Evolutionary conservation across 768 basidiomycete genomes (phyloP), one percentile per base, ranked within the genome.

Genomic region (Hypsizygus marmoreus): DNA sequence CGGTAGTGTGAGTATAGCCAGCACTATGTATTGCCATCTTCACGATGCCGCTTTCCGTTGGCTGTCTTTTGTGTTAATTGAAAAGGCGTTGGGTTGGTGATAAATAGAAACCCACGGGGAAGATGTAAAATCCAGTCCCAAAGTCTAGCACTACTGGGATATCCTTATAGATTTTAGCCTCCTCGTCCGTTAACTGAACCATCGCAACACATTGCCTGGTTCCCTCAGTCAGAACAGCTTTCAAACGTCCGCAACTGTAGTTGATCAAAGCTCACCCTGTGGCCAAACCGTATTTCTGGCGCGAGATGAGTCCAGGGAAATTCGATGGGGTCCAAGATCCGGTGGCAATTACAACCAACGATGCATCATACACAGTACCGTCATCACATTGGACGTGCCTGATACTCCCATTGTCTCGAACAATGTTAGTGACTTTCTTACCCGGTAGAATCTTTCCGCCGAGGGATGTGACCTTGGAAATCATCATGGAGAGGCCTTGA

Each of bases 251-350:
- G n/a, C n/a, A n/a, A n/a, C n/a, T 1, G 19, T 22, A 37, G 2
- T n/a, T 16, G 13, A n/a, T n/a, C n/a, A 14, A 38, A 31, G 54
- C 75, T 60, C 52, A 93, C 93, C 94, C 95, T 14, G 91, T 94
- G 2, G 95, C 90, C 6, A 84, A 65, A 50, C 58, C 55, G 20
- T 84, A 84, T 17, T 65, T 69, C 2, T 67, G 60, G 12, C 73
- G 68, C 29, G 88, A 58, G 10, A 69, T 64, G 7, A 84, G 64
- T 29, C 77, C 76, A 6, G 84, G 81, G 59, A 95, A 91, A 1
- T 84, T 63, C 1, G 85, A 84, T 7, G 89, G 81, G 1, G 92
- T 93, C 95, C 95, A 97, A 4, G 86, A 79, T 17, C 93, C 92
- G 11, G 82, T 71, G 6, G 90, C 82, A 25, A 94, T 62, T 22